Percentiles rank a stretch among this genome's conserved stretches.
Conservation (phyloP, 2,329 filamentous ascomycete genomes). For the Westerdykella sp. region DNA sequence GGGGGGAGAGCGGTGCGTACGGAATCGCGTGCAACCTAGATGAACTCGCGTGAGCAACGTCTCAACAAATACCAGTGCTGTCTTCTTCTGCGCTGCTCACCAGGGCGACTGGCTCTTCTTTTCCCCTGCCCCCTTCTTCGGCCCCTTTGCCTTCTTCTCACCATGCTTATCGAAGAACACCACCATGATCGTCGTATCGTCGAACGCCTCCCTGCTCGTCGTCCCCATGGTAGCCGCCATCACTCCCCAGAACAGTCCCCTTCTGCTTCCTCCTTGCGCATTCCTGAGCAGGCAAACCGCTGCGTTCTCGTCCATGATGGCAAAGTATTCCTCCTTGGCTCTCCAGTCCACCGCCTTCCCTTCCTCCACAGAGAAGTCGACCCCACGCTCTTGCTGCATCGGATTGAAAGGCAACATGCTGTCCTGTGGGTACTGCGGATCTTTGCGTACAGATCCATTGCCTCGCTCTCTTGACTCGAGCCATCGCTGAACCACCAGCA, state of each 20-base stretch:
- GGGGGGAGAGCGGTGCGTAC: too few species aligned
- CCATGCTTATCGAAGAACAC: slow-evolving; percentile 45
- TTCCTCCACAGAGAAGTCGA: slow-evolving; percentile 27
- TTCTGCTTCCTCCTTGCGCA: slow-evolving; percentile 46
- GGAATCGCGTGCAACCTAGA: too few species aligned
- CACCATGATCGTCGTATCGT: slow-evolving; percentile 50
- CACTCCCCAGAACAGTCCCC: slow-evolving; percentile 37
- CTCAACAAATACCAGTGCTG: too few species aligned
- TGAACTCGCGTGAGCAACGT: too few species aligned
- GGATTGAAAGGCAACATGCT: slow-evolving; percentile 3
- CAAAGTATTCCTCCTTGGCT: slow-evolving; percentile 40
- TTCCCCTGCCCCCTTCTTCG: background rate
- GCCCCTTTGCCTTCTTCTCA: background rate
- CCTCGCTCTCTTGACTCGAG: slow-evolving; percentile 35
- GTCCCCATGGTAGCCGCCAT: slow-evolving; percentile 26
- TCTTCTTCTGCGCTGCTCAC: too few species aligned
- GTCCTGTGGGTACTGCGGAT: slow-evolving; percentile 11
- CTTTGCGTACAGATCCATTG: slow-evolving; percentile 11
- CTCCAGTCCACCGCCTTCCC: slow-evolving; percentile 39
- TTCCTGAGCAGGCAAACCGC: slow-evolving; percentile 50
- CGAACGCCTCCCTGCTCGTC: slow-evolving; percentile 37
- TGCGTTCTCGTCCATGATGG: slow-evolving; percentile 48
- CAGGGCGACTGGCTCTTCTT: too few species aligned
- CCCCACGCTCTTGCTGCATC: slow-evolving; percentile 24
- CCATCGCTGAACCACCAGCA: slow-evolving; percentile 54